Base-by-base conservation (phyloP, 1,139 yeast genomes). In the Insectozyma bohioensis region DNA sequence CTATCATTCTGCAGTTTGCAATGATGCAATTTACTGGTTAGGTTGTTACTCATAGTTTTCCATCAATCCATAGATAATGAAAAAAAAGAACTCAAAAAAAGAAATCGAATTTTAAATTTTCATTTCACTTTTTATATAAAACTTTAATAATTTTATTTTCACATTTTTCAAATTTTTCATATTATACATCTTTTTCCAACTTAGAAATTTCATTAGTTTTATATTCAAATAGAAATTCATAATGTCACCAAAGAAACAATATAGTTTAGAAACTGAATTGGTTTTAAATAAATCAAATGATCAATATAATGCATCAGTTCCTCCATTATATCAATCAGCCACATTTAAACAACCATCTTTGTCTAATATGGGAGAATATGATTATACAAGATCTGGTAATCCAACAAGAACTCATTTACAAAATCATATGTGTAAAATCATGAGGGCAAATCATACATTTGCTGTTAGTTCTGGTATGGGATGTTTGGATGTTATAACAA, bases 381-480 rank as follows among this genome's bases (percentile, higher is more conserved):
- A 88, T 58, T 88, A 88, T 58, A 86, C 97, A 1, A 71, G 97
- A 50, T 82, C 94, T n/a, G 97, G 97, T 3, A 88, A 88, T 58
- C 97, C 97, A 19, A 86, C 97, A 2, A 72, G 97, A 58, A 78
- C 94, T 0, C 77, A 78, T 31, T 64, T 87, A 39, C 95, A 88
- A 56, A 68, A 76, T 35, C 95, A 88, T 48, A 55, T 88, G 49
- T 81, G 86, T 30, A 75, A 78, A 46, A 75, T 88, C 50, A 86
- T 86, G 82, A 72, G 71, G 44, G 90, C 95, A 8, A 63, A 72
- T 26, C 74, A 81, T 35, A 78, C 87, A 2, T 80, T 72, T 49
- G 95, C 95, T 4, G 95, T 88, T 9, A 79, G 90, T 23, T 80
- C 90, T 35, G 97, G 97, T 19, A 88, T 88, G 97, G 85, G 95